A percentile compares a stretch with the other conserved stretches of the same genome.
phyloP scores from a whole-genome alignment of 2,329 filamentous ascomycete species.

The Trichoderma sp. region DNA sequence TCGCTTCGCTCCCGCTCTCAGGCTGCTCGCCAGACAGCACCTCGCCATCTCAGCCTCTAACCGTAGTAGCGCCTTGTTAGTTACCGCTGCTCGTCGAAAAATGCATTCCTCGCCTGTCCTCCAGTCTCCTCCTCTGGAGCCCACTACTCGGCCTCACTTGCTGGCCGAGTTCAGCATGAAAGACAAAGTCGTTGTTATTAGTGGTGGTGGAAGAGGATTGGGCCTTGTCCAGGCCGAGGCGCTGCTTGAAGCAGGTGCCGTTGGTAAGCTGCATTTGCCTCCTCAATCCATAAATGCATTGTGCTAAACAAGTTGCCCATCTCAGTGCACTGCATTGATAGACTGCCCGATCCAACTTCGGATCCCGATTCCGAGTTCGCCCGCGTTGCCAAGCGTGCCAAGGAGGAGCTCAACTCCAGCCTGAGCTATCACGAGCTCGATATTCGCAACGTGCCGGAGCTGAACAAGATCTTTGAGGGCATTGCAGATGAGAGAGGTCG shows the following conservation, averaged over 20 bases:
- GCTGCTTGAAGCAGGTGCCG: constrained; percentile 75
- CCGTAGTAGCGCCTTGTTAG: constrained; percentile 13
- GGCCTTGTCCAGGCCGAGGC: constrained; percentile 78
- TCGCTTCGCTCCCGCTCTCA: constrained; percentile 27
- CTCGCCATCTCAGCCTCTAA: constrained; percentile 11
- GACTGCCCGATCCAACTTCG: constrained; percentile 51
- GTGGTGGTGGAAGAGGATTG: constrained; percentile 73
- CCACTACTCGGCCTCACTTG: constrained; percentile 28
- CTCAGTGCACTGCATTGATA: constrained; percentile 65
- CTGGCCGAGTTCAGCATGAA: constrained; percentile 75
- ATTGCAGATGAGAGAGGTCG: constrained; percentile 71
- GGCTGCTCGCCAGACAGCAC: constrained; percentile 25
- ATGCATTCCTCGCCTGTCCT: constrained; percentile 26
- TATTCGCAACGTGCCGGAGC: constrained; percentile 66
- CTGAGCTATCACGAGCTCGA: constrained; percentile 77
- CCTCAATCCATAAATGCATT: not conserved
- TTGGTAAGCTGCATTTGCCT: constrained; percentile 41
- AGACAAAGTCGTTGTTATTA: constrained; percentile 72
- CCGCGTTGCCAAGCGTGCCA: constrained; percentile 61
- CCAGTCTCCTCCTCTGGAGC: constrained; percentile 23
- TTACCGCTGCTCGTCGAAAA: constrained; percentile 23
- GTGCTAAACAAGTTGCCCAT: not conserved
- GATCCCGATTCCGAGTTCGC: constrained; percentile 58
- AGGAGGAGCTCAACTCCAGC: constrained; percentile 61
- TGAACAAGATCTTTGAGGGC: constrained; percentile 65